Evolutionary conservation across 1,284 basidiomycete genomes (phyloP).

Genomic region (Inonotus obliquus): DNA sequence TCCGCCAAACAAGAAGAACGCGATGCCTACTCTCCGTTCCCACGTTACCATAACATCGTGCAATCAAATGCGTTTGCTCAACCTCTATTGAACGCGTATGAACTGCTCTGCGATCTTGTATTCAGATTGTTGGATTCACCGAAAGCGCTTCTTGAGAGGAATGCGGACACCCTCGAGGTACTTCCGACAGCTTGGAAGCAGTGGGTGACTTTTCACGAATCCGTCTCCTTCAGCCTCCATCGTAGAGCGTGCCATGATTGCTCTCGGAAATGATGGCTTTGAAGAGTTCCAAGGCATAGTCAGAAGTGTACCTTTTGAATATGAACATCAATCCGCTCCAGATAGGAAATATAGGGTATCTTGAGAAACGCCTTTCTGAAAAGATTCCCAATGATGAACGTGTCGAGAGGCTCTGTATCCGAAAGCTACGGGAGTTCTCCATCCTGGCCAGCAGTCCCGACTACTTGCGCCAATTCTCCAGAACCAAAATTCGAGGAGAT

Average conservation of each 20-base stretch:
- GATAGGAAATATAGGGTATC: not conserved
- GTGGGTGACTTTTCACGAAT: not conserved
- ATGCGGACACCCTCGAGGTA: not conserved
- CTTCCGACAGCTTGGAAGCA: not conserved
- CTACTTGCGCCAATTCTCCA: not conserved
- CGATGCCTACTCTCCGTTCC: no score
- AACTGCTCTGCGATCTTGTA: not conserved
- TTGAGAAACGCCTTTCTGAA: not conserved
- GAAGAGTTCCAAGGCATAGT: constrained; percentile 12
- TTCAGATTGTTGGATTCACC: not conserved
- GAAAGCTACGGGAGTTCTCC: constrained; percentile 8
- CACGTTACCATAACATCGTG: not conserved
- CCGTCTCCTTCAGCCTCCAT: constrained; percentile 16
- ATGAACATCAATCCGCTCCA: not conserved
- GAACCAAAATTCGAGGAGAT: constrained; percentile 20
- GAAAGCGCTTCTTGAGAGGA: not conserved
- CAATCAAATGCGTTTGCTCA: not conserved
- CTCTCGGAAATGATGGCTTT: not conserved
- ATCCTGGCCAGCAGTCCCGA: not conserved
- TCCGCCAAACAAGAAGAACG: no score
- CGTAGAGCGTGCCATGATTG: not conserved
- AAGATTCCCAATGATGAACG: constrained; percentile 8
- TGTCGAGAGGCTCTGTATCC: not conserved
- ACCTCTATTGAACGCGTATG: not conserved
- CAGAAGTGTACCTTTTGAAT: constrained; percentile 19